Evolutionary conservation across 371 early-diverging fungal genomes (phyloP).

Genomic region (Mortierella sp.): DNA sequence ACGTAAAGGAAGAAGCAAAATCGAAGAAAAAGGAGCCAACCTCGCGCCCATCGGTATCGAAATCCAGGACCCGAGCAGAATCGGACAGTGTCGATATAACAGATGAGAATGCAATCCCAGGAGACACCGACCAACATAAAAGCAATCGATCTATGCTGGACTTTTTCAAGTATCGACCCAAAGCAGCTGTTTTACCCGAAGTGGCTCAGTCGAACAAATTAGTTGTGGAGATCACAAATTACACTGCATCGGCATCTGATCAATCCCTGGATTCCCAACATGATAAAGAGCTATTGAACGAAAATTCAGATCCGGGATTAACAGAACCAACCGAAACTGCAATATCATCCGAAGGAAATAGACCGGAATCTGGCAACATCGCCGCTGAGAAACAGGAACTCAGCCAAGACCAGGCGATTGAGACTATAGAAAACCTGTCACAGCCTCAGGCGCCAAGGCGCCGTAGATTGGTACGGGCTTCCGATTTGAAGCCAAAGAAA

Average conservation of each 20-base stretch:
- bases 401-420: not conserved
- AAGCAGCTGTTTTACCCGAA: not conserved
- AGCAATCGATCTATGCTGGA: constrained; percentile 19
- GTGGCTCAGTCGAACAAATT: not conserved
- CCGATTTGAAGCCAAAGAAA: constrained; percentile 13
- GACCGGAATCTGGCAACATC: not conserved
- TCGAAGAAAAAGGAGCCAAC: not conserved
- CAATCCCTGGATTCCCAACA: not conserved
- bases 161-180: constrained; percentile 16
- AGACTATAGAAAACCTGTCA: not conserved
- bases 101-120: not conserved
- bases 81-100: not conserved
- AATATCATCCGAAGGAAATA: not conserved
- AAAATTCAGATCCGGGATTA: not conserved
- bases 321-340: not conserved
- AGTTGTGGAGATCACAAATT: not conserved
- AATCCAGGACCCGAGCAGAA: not conserved
- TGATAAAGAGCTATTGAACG: not conserved
- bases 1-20: not conserved
- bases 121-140: not conserved
- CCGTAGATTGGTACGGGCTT: constrained; percentile 20
- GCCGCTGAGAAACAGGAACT: not conserved
- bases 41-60: not conserved
- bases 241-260: not conserved
- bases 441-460: constrained; percentile 6